Base-by-base conservation (phyloP, 345 rosid species). In the Citropsis articulata region DNA sequence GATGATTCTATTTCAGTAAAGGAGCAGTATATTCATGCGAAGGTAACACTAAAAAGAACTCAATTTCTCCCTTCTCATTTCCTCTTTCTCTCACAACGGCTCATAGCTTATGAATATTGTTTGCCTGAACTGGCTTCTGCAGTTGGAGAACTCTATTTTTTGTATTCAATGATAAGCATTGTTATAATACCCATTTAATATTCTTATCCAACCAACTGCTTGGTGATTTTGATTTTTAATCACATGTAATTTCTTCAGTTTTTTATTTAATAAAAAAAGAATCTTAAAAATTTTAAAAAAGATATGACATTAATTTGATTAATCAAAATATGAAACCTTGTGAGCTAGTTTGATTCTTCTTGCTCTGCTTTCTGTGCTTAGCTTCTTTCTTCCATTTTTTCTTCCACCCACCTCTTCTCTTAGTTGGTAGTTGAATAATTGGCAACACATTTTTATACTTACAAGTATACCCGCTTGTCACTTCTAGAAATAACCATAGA, bases 11-110 rank as follows among this genome's bases (percentile, higher is more conserved):
- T 89, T 69, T 77, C 92, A 45, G 87, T 87, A n/a, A 90, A 90
- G 86, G 97, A 92, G 83, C 75, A 88, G 86, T 92, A 89, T 82
- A 92, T 90, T 75, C 92, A 89, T 67, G 97, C 93, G 19, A 92
- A 92, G 92, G 97, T 92, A 83, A 73, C 57, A 14, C 19, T 77
- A 63, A 24, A 9, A 69, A 24, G 28, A 64, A 56, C 80, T 38
- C 31, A 38, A 21, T 30, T 60, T 59, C 30, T 65, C 30, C 16
- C 12, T 55, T 59, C 12, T 22, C 10, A 19, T 71, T 64, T 69
- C 22, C 9, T 69, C 66, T 12, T 45, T 36, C n/a, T 73, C 7
- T 3, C 33, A 27, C 25, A 18, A 50, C 21, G 28, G 16, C 24
- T 9, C 27, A 1, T 55, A 25, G 53, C 31, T 57, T 35, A 42